Percentiles rank a stretch among this genome's conserved stretches.
phyloP scores from a whole-genome alignment of 2,329 filamentous ascomycete species.

The Stemphylium beticola region DNA sequence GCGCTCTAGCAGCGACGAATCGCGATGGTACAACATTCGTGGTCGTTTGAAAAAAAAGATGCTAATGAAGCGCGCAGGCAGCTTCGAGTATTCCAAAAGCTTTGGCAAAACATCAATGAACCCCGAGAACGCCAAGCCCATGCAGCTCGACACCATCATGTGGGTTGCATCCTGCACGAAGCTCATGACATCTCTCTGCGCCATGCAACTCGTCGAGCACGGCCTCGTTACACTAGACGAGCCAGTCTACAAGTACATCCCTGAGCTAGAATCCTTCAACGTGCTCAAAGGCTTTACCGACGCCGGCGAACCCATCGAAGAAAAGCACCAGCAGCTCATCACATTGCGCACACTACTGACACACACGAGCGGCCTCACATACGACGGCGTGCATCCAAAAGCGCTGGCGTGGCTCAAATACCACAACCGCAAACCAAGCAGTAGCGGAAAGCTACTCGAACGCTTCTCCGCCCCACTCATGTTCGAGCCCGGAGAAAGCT shows the following conservation, averaged over 20 bases:
- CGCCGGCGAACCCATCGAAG: conserved; percentile 31
- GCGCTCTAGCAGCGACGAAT: conserved; percentile 31
- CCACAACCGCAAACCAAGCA: conserved; percentile 36
- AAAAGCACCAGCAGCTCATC: conserved; percentile 32
- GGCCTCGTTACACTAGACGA: conserved; percentile 41
- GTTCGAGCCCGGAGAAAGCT: conserved; percentile 56
- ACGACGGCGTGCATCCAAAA: conserved; percentile 52
- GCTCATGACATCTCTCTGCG: conserved; percentile 44
- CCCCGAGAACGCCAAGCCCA: conserved; percentile 24
- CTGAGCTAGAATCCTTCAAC: conserved; percentile 36
- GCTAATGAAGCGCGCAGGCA: conserved; percentile 28
- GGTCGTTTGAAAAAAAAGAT: too few relatives aligned
- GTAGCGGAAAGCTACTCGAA: conserved; percentile 52
- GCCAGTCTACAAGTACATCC: conserved; percentile 41
- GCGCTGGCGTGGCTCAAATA: conserved; percentile 48
- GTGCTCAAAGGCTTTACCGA: conserved; percentile 38
- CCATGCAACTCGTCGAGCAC: conserved; percentile 45
- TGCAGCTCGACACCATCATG: conserved; percentile 39
- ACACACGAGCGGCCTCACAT: conserved; percentile 58
- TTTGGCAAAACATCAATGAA: conserved; percentile 44
- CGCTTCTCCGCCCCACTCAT: conserved; percentile 48
- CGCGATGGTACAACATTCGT: conserved; percentile 32
- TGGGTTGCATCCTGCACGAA: conserved; percentile 52
- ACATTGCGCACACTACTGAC: conserved; percentile 53
- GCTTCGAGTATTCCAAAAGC: conserved; percentile 44